Evolutionary conservation across 148 eudicot genomes (phyloP).

Genomic region (Silene conica): DNA sequence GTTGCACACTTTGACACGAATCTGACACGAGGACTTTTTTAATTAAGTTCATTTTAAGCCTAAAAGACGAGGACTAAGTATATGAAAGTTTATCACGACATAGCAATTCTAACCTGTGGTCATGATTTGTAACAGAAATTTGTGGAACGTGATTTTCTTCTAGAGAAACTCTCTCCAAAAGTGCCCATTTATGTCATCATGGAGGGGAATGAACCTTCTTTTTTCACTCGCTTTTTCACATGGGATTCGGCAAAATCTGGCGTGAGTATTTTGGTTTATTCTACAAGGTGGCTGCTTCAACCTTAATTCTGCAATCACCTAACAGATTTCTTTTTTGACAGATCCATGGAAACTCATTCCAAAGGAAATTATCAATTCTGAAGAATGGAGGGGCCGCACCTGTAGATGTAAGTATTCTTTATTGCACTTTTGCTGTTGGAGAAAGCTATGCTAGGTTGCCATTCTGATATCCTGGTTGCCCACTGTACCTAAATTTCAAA

Average conservation of each 20-base stretch:
- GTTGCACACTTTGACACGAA: no score
- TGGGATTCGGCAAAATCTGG: slow-evolving; percentile 80
- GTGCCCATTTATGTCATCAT: slow-evolving; percentile 67
- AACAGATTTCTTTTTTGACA: slow-evolving; percentile 27
- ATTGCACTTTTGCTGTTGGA: slow-evolving; percentile 3
- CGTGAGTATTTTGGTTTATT: slow-evolving; percentile 42
- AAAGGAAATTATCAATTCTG: slow-evolving; percentile 66
- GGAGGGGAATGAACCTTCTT: slow-evolving; percentile 89
- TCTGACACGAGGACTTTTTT: no score
- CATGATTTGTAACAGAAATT: slow-evolving; percentile 59
- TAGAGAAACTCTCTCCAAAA: slow-evolving; percentile 62
- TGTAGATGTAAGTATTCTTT: slow-evolving; percentile 48
- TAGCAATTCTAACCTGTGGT: slow-evolving; percentile 8
- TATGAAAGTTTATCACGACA: background rate
- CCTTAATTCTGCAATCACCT: background rate
- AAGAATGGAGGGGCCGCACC: slow-evolving; percentile 66
- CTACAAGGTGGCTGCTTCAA: background rate
- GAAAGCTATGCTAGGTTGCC: background rate
- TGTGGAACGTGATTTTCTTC: slow-evolving; percentile 75
- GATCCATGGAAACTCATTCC: slow-evolving; percentile 96
- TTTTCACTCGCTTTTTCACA: slow-evolving; percentile 85
- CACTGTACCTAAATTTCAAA: background rate
- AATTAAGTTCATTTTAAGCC: no score
- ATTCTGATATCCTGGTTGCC: background rate
- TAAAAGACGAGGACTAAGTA: no score